Evolutionary conservation across 768 basidiomycete genomes (phyloP), one percentile per base, ranked within the genome.

Genomic region (Mycena pura): DNA sequence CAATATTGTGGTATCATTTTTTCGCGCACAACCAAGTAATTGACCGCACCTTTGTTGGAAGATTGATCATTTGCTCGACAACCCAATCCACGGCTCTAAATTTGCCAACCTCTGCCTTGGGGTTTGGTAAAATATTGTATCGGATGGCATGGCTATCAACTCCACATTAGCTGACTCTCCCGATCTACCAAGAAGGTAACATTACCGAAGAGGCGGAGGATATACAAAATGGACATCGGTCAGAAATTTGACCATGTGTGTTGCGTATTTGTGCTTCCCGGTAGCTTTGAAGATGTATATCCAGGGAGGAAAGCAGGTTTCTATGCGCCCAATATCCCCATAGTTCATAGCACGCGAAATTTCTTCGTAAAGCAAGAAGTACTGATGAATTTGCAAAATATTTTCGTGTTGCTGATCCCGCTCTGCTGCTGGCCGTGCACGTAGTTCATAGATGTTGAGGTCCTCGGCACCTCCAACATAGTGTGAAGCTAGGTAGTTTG

Each of bases 1-100:
- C 8, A 53, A 40, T 9, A 9, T 9, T 15, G 19, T 10, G 21
- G 8, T 19, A 43, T 21, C 29, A 38, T n/a, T n/a, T n/a, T n/a
- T 24, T 14, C 8, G 24, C 15, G 9, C 11, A 47, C 34, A 29
- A 11, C 22, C 9, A 14, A 21, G 29, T 15, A 69, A n/a, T n/a
- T n/a, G n/a, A n/a, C n/a, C n/a, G 60, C 22, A 78, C 78, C 68
- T 81, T 82, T 9, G 70, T 79, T 25, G 73, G 79, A 2, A 80
- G 71, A 52, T 82, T 82, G 34, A 47, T 47, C 24, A 79, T 74
- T 3, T 74, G 65, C 58, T 83, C 78, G 5, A 77, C 63, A 13
- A 73, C 43, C 78, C 78, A 81, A 45, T 81, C 80, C 3, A 79
- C 63, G 0, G 65, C 72, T n/a, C n/a, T n/a, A n/a, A n/a, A n/a